Percentiles rank a stretch among this genome's conserved stretches.
These are phyloP conservation scores for Rhizophagus prolifer DNA, from an alignment of 192 early-diverging fungal species.

Conservation along the genomic window DNA sequence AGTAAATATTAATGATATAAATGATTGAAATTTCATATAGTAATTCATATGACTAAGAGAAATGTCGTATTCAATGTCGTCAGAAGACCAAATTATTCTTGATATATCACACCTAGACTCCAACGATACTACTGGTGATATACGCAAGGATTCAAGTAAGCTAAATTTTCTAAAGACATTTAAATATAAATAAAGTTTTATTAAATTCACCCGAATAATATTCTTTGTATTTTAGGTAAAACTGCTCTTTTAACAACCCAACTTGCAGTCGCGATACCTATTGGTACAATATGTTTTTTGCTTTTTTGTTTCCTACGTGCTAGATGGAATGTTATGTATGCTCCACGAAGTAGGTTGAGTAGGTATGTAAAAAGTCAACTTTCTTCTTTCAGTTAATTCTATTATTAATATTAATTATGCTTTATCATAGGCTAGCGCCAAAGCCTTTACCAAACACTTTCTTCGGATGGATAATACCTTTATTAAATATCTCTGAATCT, in stretches of 20 bases:
- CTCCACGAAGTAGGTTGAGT: conserved; percentile 38
- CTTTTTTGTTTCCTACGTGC: conserved; percentile 41
- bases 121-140: background rate
- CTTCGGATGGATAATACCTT: conserved; percentile 54
- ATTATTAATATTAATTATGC: background rate
- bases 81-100: background rate
- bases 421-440: conserved; percentile 46
- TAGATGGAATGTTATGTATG: conserved; percentile 42
- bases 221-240: conserved; percentile 21
- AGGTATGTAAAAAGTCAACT: conserved; percentile 21
- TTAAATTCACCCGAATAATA: background rate
- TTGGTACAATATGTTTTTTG: conserved; percentile 36
- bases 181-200: background rate
- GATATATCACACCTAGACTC: background rate
- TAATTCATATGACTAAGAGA: too few relatives aligned
- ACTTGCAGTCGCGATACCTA: conserved; percentile 27
- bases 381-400: background rate
- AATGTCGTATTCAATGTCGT: background rate
- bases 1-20: too few relatives aligned
- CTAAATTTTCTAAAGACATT: background rate
- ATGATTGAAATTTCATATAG: too few relatives aligned
- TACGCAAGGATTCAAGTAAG: background rate
- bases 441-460: conserved; percentile 38
- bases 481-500: conserved; percentile 44
- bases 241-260: conserved; percentile 41